Evolutionary conservation across 2,329 filamentous ascomycete species (phyloP), one percentile per base, ranked within the genome.

Genomic region (Lizonia empirigonia): DNA sequence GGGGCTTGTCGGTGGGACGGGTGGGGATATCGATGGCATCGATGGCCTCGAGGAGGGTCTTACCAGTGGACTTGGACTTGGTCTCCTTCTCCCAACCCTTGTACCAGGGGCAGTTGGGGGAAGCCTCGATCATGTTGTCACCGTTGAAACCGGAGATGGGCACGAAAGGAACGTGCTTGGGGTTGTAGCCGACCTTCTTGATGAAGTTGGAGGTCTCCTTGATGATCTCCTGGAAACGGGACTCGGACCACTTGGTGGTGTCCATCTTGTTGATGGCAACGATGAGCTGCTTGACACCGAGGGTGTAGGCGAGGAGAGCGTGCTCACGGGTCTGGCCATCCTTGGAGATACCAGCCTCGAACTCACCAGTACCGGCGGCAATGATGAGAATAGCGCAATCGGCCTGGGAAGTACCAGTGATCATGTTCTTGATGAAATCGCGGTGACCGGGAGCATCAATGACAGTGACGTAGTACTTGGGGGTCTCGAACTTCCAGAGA

Each of bases 351-450:
- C 94, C 94, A 89, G 94, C 94, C 88, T 99, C 94, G 88, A 99
- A 99, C 88, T 99, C 94, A 97, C 94, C 94, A 91, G 91, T 96
- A 86, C 94, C 94, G 76, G 94, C 91, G 74, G 93, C 94, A 82
- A 99, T 99, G 84, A 99, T 97, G 85, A 99, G 92, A 80, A 99
- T 91, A 77, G 94, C 94, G 84, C 94, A 97, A 78, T 99, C 94
- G 74, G 94, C 94, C 89, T 97, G 94, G 81, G 94, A 99, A 77
- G 94, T 97, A 92, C 94, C 94, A 89, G 94, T 97, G 82, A 99
- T 99, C 94, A 99, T 99, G 92, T 97, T 99, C 93, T 99, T 99
- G 91, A 99, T 97, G 87, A 97, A 99, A 79, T 99, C 94, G 94
- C 94, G 93, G 84, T 99, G 94, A 83, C 94, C 94, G 76, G 94